Evolutionary conservation across 2,329 filamentous ascomycete genomes (phyloP).

Genomic region (Zalaria sp.): DNA sequence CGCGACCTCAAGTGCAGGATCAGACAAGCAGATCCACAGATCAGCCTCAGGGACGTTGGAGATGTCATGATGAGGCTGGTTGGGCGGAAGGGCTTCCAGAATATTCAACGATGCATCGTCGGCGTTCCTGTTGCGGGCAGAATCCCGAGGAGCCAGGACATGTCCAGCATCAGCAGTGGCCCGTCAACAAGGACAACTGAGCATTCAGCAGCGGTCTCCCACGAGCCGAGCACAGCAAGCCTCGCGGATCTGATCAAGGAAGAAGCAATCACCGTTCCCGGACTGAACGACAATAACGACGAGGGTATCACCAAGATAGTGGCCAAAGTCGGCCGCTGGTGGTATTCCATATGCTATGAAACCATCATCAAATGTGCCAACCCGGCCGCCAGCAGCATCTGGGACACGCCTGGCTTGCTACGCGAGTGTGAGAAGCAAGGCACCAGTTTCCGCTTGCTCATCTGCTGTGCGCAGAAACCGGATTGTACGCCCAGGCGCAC

Average conservation of each 20-base stretch:
- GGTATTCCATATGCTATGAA: conserved; percentile 92
- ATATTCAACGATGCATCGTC: conserved; percentile 62
- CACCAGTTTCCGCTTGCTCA: conserved; percentile 78
- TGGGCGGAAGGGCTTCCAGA: conserved; percentile 54
- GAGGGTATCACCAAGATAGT: conserved; percentile 88
- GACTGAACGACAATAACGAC: conserved; percentile 39
- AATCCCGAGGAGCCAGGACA: conserved; percentile 23
- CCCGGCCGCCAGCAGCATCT: conserved; percentile 51
- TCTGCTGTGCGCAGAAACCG: conserved; percentile 81
- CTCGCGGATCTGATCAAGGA: conserved; percentile 24
- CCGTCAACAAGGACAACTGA: neutral
- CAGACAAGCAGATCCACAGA: conserved; percentile 43
- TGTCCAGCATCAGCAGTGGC: conserved; percentile 1
- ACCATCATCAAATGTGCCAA: conserved; percentile 38
- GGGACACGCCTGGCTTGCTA: conserved; percentile 61
- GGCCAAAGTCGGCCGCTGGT: conserved; percentile 83
- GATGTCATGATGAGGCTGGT: conserved; percentile 50
- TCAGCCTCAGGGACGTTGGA: conserved; percentile 42
- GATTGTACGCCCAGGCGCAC: conserved; percentile 30
- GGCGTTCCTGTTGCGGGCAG: conserved; percentile 55
- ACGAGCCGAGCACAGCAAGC: conserved; percentile 6
- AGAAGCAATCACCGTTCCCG: conserved; percentile 29
- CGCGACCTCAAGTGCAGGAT: conserved; percentile 59
- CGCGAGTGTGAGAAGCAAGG: conserved; percentile 75
- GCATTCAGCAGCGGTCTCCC: conserved; percentile 1